Base-by-base conservation (phyloP, 164 flowering plant genomes). In the Liriodendron chinense region DNA sequence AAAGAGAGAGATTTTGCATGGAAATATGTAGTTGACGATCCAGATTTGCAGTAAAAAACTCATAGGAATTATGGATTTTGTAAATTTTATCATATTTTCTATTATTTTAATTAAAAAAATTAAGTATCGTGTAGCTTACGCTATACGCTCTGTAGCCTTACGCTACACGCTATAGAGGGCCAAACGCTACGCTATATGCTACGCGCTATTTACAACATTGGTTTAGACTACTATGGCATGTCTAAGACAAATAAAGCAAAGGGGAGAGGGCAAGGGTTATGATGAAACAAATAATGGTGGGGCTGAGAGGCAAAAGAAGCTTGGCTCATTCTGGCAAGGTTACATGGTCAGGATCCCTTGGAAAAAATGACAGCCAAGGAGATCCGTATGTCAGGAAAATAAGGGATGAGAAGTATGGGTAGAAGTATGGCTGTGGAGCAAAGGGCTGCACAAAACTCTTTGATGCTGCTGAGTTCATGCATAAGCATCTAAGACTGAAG, bases 361-460 rank as follows among this genome's bases (percentile, higher is more conserved):
- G 99, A 93, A 85, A 71, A 87, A 65, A 92, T 90, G 98, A 87
- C 98, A 70, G 97, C 92, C 7, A 96, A 94, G 82, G 99, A 96
- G 23, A 96, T 81, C 99, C 99, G 13, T 84, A 81, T 80, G 98
- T 94, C 9, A 86, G 99, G 34, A 96, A 96, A 83, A 96, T 96
- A 65, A 91, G 97, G 84, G 99, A 96, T 85, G 99, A 96, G 78
- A 96, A 96, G 78, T 96, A 96, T 79, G 99, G 99, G 3, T 96
- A 98, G 99, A 96, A 96, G 83, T 96, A 94, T 87, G 99, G 99
- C 61, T 96, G 99, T 84, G 99, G 99, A 77, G 99, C 99, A 72
- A 96, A 96, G 82, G 98, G 98, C 68, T 96, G 99, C 84, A 96
- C 99, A 62, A 96, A 96, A 83, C 97, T 96, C 34, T 96, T 96